Base-by-base conservation (phyloP, 768 basidiomycete genomes). In the Suillus paluster region DNA sequence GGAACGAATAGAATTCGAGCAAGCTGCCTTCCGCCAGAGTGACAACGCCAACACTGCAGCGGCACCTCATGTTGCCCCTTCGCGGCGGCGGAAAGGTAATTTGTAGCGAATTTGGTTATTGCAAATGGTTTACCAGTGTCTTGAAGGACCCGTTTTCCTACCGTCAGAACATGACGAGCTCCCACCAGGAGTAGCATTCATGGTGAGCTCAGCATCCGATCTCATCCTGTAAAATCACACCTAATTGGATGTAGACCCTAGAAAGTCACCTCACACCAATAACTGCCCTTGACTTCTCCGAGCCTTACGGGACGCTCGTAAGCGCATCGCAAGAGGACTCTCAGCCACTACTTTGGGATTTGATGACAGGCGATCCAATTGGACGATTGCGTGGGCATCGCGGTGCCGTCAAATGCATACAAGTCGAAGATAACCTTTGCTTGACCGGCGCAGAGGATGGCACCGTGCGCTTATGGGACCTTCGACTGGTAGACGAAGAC, bases 101-200 rank as follows among this genome's bases (percentile, higher is more conserved):
- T 12, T 33, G 27, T 12, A 33, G 11, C 0, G 30, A 2, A 57
- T 33, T 10, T n/a, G 12, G 46, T 15, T 55, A 11, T 36, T 21
- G 46, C 48, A n/a, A 5, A 33, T 12, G 49, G n/a, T 64, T 65
- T 64, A 71, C 34, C 55, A 58, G 42, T 14, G 19, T 33, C 44
- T 57, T 27, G 45, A 63, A 90, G 96, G 97, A 2, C 96, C 97
- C 0, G 93, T 93, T 19, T 99, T 99, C 80, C 74, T 99, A 52
- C 97, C 97, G 5, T 97, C 95, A 19, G 97, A 99, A 73, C 97
- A 99, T 67, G 94, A 95, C 67, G 95, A 97, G 58, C 81, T 99
- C 34, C 97, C 97, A 10, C 86, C 89, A 9, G 95, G 94, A 1
- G 87, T 99, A 6, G 97, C 97, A 14, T 99, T 99, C 78, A 99